Percentiles rank a stretch among this genome's conserved stretches.
Conservation (phyloP, 768 basidiomycete genomes). For the Leucogyrophana mollusca region DNA sequence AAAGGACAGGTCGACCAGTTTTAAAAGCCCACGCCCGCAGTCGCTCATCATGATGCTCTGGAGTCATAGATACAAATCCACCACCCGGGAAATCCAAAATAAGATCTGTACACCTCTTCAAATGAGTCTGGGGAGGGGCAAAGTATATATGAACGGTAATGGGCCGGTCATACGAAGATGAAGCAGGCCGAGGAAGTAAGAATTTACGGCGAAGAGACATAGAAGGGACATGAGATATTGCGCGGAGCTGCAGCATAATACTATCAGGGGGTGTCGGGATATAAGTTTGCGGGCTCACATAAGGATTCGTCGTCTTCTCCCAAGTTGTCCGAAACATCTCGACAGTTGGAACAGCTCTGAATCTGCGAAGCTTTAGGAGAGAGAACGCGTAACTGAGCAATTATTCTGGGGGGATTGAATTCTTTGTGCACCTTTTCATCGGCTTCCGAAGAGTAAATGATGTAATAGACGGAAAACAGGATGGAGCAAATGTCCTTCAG, state of each 20-base stretch:
- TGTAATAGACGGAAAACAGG: constrained; percentile 87
- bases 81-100: constrained; percentile 95
- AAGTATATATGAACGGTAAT: constrained; percentile 86
- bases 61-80: constrained; percentile 95
- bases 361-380: constrained; percentile 76
- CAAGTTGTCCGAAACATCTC: constrained; percentile 96
- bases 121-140: constrained; percentile 59
- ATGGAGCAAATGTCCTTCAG: constrained; percentile 84
- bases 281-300: constrained; percentile 50
- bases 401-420: constrained; percentile 4
- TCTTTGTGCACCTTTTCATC: constrained; percentile 84
- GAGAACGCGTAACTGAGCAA: no score
- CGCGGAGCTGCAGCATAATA: constrained; percentile 54
- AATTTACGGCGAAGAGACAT: constrained; percentile 72
- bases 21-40: constrained; percentile 81
- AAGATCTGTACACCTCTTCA: constrained; percentile 70
- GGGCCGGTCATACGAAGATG: constrained; percentile 76
- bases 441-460: constrained; percentile 82
- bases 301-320: constrained; percentile 96
- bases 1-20: constrained; percentile 76
- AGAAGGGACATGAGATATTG: constrained; percentile 51
- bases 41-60: constrained; percentile 95
- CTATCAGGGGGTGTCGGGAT: constrained; percentile 7
- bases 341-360: constrained; percentile 89
- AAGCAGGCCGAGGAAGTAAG: constrained; percentile 76